These are phyloP conservation scores for Amanita muscaria DNA, from an alignment of 768 basidiomycete species.

Conservation along the genomic window DNA sequence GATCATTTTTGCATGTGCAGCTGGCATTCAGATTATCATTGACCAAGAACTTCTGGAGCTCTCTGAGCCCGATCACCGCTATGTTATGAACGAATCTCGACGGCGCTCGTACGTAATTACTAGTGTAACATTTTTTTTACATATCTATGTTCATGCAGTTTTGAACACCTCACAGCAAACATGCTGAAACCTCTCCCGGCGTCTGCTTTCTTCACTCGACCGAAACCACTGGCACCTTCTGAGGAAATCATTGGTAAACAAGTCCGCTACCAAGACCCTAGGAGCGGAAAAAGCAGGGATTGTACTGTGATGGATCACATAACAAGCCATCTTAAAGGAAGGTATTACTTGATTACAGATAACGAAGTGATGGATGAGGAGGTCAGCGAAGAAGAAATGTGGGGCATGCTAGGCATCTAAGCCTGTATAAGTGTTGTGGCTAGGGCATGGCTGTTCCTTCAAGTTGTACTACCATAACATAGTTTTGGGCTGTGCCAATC, in stretches of 20 bases:
- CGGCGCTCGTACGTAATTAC: neutral
- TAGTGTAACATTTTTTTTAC: slow-evolving; percentile 1
- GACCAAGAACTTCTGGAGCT: neutral
- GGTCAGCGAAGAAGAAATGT: neutral
- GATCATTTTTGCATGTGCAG: neutral
- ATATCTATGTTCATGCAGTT: neutral
- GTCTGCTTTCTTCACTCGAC: slow-evolving; percentile 1
- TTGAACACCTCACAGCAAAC: neutral
- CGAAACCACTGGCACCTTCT: neutral
- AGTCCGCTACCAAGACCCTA: neutral
- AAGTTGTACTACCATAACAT: neutral
- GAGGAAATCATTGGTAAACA: neutral
- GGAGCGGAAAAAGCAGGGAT: neutral
- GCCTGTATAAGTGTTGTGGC: neutral
- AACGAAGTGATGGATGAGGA: neutral
- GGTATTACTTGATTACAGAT: slow-evolving; percentile 1
- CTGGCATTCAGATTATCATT: neutral
- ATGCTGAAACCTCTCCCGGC: neutral
- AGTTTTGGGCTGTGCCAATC: neutral
- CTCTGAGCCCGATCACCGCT: neutral
- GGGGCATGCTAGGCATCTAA: neutral
- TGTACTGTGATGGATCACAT: neutral
- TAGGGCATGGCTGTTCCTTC: too few relatives aligned
- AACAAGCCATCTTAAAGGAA: neutral
- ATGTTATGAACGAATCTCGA: neutral